A percentile compares a stretch with the other conserved stretches of the same genome.
Conservation (phyloP, 2,329 filamentous ascomycete genomes). For the Colletotrichum musicola region DNA sequence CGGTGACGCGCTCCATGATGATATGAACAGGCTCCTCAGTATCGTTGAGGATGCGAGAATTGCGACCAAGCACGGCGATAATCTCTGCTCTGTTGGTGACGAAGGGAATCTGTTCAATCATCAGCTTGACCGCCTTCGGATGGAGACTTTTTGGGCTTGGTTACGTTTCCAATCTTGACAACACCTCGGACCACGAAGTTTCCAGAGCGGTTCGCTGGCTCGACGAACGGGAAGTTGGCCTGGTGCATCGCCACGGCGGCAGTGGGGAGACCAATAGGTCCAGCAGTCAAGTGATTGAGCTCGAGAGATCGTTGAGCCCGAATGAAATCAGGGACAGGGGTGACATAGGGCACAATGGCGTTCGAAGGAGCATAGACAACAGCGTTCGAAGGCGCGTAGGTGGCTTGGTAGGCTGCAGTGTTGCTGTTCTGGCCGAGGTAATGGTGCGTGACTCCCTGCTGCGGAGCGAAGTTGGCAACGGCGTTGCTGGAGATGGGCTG, state of each 20-base stretch:
- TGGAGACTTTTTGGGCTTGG: background rate
- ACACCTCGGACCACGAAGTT: slow-evolving; percentile 52
- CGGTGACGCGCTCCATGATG: slow-evolving; percentile 73
- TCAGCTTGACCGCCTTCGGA: slow-evolving; percentile 5
- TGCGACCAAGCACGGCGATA: slow-evolving; percentile 70
- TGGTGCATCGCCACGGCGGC: slow-evolving; percentile 52
- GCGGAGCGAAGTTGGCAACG: background rate
- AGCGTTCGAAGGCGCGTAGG: slow-evolving; percentile 5
- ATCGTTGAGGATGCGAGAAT: slow-evolving; percentile 67
- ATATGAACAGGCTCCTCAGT: slow-evolving; percentile 70
- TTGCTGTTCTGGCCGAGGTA: background rate
- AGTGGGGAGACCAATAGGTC: slow-evolving; percentile 49
- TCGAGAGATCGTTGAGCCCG: slow-evolving; percentile 49
- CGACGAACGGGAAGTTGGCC: slow-evolving; percentile 61
- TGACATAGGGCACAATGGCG: background rate
- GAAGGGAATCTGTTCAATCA: slow-evolving; percentile 65
- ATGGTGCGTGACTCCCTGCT: slow-evolving; percentile 5
- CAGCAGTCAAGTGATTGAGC: slow-evolving; percentile 53
- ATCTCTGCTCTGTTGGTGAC: slow-evolving; percentile 65
- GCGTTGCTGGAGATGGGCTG: background rate
- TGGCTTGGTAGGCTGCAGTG: slow-evolving; percentile 26
- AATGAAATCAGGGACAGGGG: slow-evolving; percentile 40
- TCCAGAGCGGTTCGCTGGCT: slow-evolving; percentile 47
- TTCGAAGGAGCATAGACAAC: slow-evolving; percentile 1
- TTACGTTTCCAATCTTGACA: slow-evolving; percentile 64